Percentiles rank a stretch among this genome's conserved stretches.
Evolutionary conservation across 2,329 filamentous ascomycete species (phyloP).

Genomic region (Talaromyces sp.): DNA sequence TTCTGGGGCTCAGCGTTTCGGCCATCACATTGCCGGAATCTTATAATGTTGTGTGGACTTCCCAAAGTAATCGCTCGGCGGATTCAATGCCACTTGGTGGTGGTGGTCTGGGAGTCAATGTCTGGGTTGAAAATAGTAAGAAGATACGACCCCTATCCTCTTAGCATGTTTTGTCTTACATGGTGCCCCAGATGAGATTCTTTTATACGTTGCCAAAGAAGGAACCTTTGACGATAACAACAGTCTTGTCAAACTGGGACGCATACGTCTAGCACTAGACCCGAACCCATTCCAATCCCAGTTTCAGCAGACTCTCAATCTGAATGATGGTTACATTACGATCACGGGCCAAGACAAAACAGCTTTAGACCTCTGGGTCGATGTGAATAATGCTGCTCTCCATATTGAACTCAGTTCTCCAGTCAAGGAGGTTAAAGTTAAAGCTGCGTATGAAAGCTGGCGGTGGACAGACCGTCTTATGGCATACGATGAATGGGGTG

Average conservation of each 20-base stretch:
- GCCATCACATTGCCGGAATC: neutral
- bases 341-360: neutral
- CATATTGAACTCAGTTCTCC: neutral
- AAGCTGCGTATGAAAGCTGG: slow-evolving; percentile 3
- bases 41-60: neutral
- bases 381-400: neutral
- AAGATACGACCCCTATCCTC: neutral
- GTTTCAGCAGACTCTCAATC: neutral
- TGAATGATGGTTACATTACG: slow-evolving; percentile 10
- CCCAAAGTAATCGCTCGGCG: neutral
- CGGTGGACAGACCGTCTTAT: neutral
- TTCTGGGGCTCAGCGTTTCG: neutral
- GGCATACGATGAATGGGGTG: neutral
- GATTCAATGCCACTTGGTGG: neutral
- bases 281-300: slow-evolving; percentile 1
- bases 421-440: neutral
- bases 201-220: slow-evolving; percentile 7
- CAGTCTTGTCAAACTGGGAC: neutral
- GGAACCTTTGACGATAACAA: slow-evolving; percentile 7
- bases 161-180: neutral
- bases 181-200: neutral
- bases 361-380: neutral
- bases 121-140: neutral
- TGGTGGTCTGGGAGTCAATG: neutral
- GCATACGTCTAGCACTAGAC: neutral